These are phyloP conservation scores for Diutina siamensis DNA, from an alignment of 1,139 yeast species.

Conservation along the genomic window DNA sequence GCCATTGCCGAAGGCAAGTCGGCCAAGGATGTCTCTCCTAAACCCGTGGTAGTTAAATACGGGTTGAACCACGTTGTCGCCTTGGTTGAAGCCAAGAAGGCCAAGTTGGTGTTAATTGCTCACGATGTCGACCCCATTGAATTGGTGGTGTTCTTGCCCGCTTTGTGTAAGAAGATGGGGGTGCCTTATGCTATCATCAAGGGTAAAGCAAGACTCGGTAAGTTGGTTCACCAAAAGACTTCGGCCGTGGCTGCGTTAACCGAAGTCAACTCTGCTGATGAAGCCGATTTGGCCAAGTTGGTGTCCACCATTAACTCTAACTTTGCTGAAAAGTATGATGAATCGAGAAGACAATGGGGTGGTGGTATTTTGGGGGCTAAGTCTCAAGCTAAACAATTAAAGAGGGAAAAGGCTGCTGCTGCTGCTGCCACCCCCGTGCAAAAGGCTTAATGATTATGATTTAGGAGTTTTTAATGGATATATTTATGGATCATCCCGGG, in stretches of 20 bases:
- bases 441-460: not conserved
- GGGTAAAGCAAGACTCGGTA: conserved; percentile 98
- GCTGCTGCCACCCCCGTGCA: conserved; percentile 1
- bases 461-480: not conserved
- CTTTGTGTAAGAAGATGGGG: conserved; percentile 98
- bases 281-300: conserved; percentile 85
- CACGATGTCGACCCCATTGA: conserved; percentile 98
- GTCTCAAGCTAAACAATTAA: conserved; percentile 61
- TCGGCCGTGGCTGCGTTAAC: conserved; percentile 95
- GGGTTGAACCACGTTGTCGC: conserved; percentile 98
- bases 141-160: conserved; percentile 92
- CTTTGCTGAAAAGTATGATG: conserved; percentile 89
- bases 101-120: conserved; percentile 91
- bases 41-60: conserved; percentile 92
- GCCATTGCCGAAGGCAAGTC: conserved; percentile 97
- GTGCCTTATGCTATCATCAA: conserved; percentile 96
- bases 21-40: conserved; percentile 89
- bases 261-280: conserved; percentile 88
- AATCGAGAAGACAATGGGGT: conserved; percentile 98
- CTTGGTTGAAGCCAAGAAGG: conserved; percentile 84
- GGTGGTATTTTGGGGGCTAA: conserved; percentile 97
- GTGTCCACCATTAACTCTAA: conserved; percentile 86
- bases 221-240: conserved; percentile 94
- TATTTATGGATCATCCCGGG: not conserved
- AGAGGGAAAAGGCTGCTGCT: conserved; percentile 17